Evolutionary conservation across 2,329 filamentous ascomycete genomes (phyloP).

Genomic region (Fonsecaea multimorphosa): DNA sequence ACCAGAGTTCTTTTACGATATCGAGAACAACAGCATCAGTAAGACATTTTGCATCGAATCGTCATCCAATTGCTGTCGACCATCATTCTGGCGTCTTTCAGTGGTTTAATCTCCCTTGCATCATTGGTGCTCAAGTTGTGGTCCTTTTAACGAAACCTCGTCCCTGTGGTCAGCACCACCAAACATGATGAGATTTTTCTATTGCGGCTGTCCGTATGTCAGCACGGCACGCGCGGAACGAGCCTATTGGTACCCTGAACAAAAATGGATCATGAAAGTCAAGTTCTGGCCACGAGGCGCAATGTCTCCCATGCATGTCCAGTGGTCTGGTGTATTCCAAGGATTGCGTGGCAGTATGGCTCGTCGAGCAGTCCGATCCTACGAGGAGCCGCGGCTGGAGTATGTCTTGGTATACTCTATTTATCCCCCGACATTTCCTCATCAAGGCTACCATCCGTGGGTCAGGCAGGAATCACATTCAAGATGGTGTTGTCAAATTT

Average conservation of each 20-base stretch:
- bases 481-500: conserved; percentile 8
- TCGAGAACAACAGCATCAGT: background rate
- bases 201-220: background rate
- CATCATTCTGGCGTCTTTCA: background rate
- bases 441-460: background rate
- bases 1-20: background rate
- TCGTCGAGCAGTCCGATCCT: background rate
- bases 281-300: background rate
- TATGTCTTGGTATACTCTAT: background rate
- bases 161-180: background rate
- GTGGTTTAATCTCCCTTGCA: background rate
- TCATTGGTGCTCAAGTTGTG: conserved; percentile 1
- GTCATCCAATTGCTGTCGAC: background rate
- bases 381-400: background rate
- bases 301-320: background rate
- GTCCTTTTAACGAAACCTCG: background rate
- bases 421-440: background rate
- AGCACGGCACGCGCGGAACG: background rate
- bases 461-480: background rate
- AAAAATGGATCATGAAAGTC: background rate
- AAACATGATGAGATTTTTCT: background rate
- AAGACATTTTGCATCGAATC: background rate
- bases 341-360: background rate
- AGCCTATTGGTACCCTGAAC: background rate
- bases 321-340: background rate